Conservation (phyloP, 768 basidiomycete species). For the Solioccasus polychromus region DNA sequence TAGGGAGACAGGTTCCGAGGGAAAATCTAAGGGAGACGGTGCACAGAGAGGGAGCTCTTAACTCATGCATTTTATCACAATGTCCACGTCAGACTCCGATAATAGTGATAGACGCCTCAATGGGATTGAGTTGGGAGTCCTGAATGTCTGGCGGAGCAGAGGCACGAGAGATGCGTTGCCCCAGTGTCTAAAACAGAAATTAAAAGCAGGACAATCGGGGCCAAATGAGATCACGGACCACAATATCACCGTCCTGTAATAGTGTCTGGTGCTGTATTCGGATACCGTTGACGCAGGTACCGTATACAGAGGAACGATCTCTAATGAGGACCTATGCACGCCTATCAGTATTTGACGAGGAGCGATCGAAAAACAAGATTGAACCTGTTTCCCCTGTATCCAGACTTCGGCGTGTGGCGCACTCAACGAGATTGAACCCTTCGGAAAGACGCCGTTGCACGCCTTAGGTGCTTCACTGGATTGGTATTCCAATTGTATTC, state of each 20-base stretch:
- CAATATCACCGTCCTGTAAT: slow-evolving; percentile 41
- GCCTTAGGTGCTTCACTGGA: slow-evolving; percentile 22
- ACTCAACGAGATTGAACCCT: slow-evolving; percentile 38
- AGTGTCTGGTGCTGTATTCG: slow-evolving; percentile 37
- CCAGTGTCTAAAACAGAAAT: slow-evolving; percentile 36
- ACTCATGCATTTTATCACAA: background rate
- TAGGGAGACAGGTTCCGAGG: background rate
- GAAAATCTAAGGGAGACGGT: slow-evolving; percentile 1
- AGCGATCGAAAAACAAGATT: slow-evolving; percentile 11
- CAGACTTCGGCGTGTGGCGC: slow-evolving; percentile 46
- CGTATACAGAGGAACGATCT: slow-evolving; percentile 45
- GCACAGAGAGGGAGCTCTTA: background rate
- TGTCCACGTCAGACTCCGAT: slow-evolving; percentile 27
- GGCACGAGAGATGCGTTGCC: slow-evolving; percentile 37
- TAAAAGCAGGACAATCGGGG: background rate
- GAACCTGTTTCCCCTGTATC: slow-evolving; percentile 40
- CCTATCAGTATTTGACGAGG: slow-evolving; percentile 8
- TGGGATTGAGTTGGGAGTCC: slow-evolving; percentile 45
- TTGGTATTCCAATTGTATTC: slow-evolving; percentile 33
- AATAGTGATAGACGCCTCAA: slow-evolving; percentile 41
- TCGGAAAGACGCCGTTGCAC: slow-evolving; percentile 44
- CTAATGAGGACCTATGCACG: slow-evolving; percentile 41
- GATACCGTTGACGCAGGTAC: slow-evolving; percentile 47
- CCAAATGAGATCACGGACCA: slow-evolving; percentile 33
- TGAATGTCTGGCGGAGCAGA: slow-evolving; percentile 37